These are phyloP conservation scores for Sugiyamaella neomexicana DNA, from an alignment of 1,139 yeast species.

Conservation along the genomic window DNA sequence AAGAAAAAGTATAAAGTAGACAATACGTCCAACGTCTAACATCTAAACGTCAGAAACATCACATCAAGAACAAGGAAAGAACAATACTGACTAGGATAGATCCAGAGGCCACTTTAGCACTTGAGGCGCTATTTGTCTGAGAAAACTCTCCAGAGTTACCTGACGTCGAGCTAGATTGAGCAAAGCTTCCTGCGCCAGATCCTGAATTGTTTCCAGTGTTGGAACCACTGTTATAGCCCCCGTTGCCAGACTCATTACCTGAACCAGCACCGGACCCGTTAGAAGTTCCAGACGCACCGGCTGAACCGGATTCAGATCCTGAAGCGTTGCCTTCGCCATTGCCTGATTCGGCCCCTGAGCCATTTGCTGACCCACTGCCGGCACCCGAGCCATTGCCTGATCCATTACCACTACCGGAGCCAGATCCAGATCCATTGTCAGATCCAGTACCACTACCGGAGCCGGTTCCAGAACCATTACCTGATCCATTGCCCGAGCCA, in stretches of 20 bases:
- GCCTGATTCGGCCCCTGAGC: too few relatives aligned
- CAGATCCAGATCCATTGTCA: neutral
- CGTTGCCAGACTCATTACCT: neutral
- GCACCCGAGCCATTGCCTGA: conserved; percentile 3
- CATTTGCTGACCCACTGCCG: too few relatives aligned
- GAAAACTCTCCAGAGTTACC: conserved; percentile 4
- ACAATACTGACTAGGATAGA: conserved; percentile 12
- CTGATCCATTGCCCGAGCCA: too few relatives aligned
- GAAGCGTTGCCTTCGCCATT: neutral
- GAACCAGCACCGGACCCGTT: neutral
- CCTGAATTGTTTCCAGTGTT: neutral
- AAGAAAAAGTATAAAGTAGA: neutral
- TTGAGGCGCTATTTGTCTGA: conserved; percentile 8
- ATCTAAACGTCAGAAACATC: conserved; percentile 1
- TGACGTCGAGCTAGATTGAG: neutral
- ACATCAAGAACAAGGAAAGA: conserved; percentile 7
- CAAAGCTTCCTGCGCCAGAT: neutral
- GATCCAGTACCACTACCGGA: too few relatives aligned
- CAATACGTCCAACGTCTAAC: neutral
- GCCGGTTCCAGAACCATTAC: conserved; percentile 6
- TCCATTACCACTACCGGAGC: neutral
- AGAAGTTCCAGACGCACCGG: too few relatives aligned
- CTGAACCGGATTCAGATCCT: conserved; percentile 2
- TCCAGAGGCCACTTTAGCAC: neutral
- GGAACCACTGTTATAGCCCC: neutral